A percentile compares a stretch with the other conserved stretches of the same genome.
Evolutionary conservation across 192 early-diverging fungal genomes (phyloP).

Genomic region (Coemansia sp.): DNA sequence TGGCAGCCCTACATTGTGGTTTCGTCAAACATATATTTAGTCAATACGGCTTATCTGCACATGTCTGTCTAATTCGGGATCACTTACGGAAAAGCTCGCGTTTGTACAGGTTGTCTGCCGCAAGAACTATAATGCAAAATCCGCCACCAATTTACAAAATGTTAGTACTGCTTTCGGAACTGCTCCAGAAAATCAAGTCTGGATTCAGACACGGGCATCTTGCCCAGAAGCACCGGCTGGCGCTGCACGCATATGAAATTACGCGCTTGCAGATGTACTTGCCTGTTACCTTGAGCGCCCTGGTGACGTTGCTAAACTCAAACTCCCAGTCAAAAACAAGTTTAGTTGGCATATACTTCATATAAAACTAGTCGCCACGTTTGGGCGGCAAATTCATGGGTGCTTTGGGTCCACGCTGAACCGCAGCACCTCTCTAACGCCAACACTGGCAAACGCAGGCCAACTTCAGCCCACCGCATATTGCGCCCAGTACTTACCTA

Average conservation of each 20-base stretch:
- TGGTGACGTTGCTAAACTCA: conserved; percentile 14
- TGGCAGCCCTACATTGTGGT: conserved; percentile 60
- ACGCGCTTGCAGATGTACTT: conserved; percentile 6
- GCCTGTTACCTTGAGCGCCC: conserved; percentile 47
- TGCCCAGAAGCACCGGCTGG: too few species aligned
- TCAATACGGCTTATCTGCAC: background rate
- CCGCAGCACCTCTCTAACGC: too few species aligned
- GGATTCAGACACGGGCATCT: too few species aligned
- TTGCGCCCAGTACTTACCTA: conserved; percentile 15
- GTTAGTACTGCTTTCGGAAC: background rate
- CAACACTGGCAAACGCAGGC: too few species aligned
- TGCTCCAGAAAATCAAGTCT: too few species aligned
- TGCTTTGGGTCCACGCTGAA: too few species aligned
- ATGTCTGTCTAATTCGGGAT: background rate
- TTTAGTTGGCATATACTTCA: too few species aligned
- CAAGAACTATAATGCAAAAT: conserved; percentile 62
- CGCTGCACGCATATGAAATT: background rate
- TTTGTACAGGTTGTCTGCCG: conserved; percentile 88
- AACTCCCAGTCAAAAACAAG: too few species aligned
- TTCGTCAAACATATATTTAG: background rate
- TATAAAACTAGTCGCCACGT: too few species aligned
- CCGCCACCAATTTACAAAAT: background rate
- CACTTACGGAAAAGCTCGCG: conserved; percentile 80
- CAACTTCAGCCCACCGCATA: too few species aligned
- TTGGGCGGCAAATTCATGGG: too few species aligned